Conservation (phyloP, 352 stramenopile species). For the Pythium vanterpoolii region DNA sequence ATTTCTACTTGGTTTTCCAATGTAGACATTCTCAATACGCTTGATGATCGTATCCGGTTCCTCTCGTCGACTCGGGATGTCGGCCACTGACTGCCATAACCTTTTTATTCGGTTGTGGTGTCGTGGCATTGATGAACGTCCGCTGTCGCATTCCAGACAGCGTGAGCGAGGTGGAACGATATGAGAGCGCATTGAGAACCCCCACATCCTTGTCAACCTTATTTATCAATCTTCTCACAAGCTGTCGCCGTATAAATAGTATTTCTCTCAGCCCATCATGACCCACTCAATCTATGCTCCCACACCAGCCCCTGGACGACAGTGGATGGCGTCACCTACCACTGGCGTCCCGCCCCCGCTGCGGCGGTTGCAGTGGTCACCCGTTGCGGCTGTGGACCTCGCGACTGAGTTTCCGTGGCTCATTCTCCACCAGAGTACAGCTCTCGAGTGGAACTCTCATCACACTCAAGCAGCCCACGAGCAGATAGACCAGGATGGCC, state of each 20-base stretch:
- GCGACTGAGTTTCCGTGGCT: constrained; percentile 42
- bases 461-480: neutral
- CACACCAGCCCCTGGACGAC: constrained; percentile 7
- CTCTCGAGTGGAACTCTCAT: neutral
- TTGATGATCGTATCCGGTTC: constrained; percentile 8
- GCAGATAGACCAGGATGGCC: neutral
- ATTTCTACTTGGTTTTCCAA: constrained; percentile 31
- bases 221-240: too few species aligned
- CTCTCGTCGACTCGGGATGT: constrained; percentile 22
- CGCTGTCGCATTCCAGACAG: too few species aligned
- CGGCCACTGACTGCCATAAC: neutral
- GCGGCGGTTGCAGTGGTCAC: constrained; percentile 34
- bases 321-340: constrained; percentile 10
- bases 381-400: constrained; percentile 35
- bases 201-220: too few species aligned
- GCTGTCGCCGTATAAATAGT: neutral
- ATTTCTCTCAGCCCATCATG: too few species aligned
- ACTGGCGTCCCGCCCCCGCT: constrained; percentile 8
- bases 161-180: too few species aligned
- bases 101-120: neutral
- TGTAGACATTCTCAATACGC: constrained; percentile 25
- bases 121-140: too few species aligned
- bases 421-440: constrained; percentile 20
- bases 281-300: too few species aligned
- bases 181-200: too few species aligned